Base-by-base conservation (phyloP, 31 red algal species). In the Endocladia muricata region DNA sequence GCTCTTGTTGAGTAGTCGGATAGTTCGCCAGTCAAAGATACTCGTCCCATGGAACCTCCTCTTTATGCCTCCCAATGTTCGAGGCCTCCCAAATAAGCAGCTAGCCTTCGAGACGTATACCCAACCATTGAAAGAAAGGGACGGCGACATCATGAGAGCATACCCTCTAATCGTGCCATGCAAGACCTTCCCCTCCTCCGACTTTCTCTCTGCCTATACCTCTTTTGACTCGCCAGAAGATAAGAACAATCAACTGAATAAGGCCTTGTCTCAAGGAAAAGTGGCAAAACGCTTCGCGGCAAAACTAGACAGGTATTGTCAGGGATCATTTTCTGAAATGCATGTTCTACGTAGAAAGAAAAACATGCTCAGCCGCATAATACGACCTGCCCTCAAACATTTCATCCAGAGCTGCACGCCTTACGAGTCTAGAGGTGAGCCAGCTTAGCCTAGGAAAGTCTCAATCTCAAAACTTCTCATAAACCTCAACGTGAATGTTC, bases 1-100 rank as follows among this genome's bases (percentile, higher is more conserved):
- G 1, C 39, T 78, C 4, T 48, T 86, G 17, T 0, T 86, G 3
- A 64, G 83, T 1, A 86, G 78, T 42, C 25, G 78, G 8, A 19
- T 86, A 42, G n/a, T 70, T 1, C 83, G 70, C 54, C 43, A 86
- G 54, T 55, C 0, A 7, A 54, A 86, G 51, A 43, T 30, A n/a
- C 41, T 77, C 22, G 73, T 59, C 3, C 19, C 60, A 1, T 48
- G 78, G 2, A 21, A 61, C 1, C 41, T 70, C 19, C 48, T 86
- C 15, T 35, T 86, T 21, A 21, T 78, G 3, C 83, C 83, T 21
- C 26, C 30, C 17, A 44, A 44, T 4, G 76, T 0, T 22, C 9
- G 61, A 44, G 34, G 29, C 33, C 58, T 66, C 15, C 49, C 59
- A 0, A 37, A 17, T 21, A 44, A 64, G 23, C 22, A 79, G 36